A percentile compares a stretch with the other conserved stretches of the same genome.
These are phyloP conservation scores for Aureobasidium lini DNA, from an alignment of 2,329 filamentous ascomycete genomes.

Conservation along the genomic window DNA sequence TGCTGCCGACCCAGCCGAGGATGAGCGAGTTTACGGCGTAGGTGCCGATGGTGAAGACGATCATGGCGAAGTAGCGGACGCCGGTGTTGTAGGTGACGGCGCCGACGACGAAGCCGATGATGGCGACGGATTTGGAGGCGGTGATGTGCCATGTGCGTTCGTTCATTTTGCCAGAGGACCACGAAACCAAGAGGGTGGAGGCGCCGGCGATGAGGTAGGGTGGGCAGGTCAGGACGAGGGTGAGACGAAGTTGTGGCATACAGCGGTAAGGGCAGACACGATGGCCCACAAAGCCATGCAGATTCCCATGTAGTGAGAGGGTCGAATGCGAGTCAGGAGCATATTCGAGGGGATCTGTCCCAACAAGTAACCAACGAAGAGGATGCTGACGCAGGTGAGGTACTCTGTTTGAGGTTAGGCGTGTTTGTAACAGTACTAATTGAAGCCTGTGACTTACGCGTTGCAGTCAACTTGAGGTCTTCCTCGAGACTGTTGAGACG, in stretches of 20 bases:
- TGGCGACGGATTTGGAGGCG: constrained; percentile 28
- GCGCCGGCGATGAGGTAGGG: constrained; percentile 27
- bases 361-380: constrained; percentile 52
- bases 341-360: constrained; percentile 38
- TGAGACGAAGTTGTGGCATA: constrained; percentile 32
- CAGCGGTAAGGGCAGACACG: constrained; percentile 31
- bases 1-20: constrained; percentile 40
- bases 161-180: constrained; percentile 32
- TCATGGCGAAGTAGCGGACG: constrained; percentile 26
- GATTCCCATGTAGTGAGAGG: constrained; percentile 31
- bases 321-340: constrained; percentile 34
- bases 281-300: constrained; percentile 34
- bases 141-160: constrained; percentile 36
- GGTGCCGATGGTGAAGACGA: constrained; percentile 25
- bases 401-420: constrained; percentile 15
- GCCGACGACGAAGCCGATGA: constrained; percentile 32
- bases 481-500: constrained; percentile 56
- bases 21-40: constrained; percentile 43
- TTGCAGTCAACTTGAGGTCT: constrained; percentile 46
- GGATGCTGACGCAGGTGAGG: constrained; percentile 50
- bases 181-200: constrained; percentile 26
- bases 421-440: constrained; percentile 34
- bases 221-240: constrained; percentile 42
- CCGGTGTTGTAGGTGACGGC: constrained; percentile 31
- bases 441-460: constrained; percentile 37